These are phyloP conservation scores for Chlamydomonas reinhardtii DNA, from an alignment of 163 green algal genomes.

Conservation along the genomic window DNA sequence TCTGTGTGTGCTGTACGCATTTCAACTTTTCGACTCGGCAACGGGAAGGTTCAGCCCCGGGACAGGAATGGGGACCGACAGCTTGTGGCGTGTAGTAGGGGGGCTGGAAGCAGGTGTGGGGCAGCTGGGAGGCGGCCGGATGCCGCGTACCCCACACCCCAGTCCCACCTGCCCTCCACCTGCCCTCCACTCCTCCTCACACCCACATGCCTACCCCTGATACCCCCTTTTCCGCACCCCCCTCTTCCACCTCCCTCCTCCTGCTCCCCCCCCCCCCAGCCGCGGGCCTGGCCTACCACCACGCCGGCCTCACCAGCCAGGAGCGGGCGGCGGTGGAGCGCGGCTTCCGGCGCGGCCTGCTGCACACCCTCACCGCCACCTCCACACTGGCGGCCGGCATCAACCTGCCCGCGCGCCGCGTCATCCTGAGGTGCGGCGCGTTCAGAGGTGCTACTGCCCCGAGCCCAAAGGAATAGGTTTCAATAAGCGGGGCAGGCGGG, in stretches of 20 bases:
- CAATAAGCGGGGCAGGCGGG: too few relatives aligned
- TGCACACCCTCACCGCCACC: constrained; percentile 80
- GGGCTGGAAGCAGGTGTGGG: too few relatives aligned
- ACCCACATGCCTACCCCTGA: background rate
- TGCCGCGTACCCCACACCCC: too few relatives aligned
- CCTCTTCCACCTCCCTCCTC: too few relatives aligned
- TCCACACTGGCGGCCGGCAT: constrained; percentile 88
- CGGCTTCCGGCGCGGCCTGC: constrained; percentile 69
- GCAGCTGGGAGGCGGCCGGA: too few relatives aligned
- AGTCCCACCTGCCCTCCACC: background rate
- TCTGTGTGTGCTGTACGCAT: too few relatives aligned
- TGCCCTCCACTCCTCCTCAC: background rate
- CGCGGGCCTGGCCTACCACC: constrained; percentile 75
- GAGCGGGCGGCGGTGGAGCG: constrained; percentile 78
- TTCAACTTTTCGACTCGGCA: too few relatives aligned
- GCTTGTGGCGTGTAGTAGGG: too few relatives aligned
- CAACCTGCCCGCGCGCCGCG: constrained; percentile 86
- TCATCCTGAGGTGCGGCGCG: constrained; percentile 73
- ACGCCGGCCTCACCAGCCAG: constrained; percentile 76
- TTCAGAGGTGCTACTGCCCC: too few relatives aligned
- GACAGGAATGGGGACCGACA: too few relatives aligned
- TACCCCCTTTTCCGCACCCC: background rate
- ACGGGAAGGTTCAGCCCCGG: too few relatives aligned
- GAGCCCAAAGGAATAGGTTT: too few relatives aligned
- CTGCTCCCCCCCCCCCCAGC: background rate